Percentiles rank a stretch among this genome's conserved stretches.
These are phyloP conservation scores for Onygenales sp. DNA, from an alignment of 2,329 filamentous ascomycete species.

Conservation along the genomic window DNA sequence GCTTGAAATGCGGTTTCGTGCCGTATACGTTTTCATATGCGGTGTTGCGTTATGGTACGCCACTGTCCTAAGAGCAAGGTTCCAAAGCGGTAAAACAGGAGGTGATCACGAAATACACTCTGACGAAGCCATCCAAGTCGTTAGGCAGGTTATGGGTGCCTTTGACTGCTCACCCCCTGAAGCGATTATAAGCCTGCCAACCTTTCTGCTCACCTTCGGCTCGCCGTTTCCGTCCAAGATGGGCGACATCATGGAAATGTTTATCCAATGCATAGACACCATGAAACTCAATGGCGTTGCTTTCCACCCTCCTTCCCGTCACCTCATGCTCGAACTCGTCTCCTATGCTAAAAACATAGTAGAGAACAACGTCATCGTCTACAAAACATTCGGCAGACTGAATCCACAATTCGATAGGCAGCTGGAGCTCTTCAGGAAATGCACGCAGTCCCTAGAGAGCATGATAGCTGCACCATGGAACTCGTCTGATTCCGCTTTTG, in stretches of 20 bases:
- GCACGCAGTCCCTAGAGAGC: background rate
- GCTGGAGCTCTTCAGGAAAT: slow-evolving; percentile 4
- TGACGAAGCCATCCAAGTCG: background rate
- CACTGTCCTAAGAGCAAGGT: slow-evolving; percentile 2
- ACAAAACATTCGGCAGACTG: slow-evolving; percentile 5
- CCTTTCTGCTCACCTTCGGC: background rate
- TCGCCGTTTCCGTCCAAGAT: background rate
- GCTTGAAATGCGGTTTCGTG: slow-evolving; percentile 8
- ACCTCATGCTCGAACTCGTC: slow-evolving; percentile 6
- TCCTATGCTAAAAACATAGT: slow-evolving; percentile 9
- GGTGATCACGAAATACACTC: background rate
- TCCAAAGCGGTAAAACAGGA: background rate
- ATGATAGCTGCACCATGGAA: background rate
- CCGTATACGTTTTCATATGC: slow-evolving; percentile 2
- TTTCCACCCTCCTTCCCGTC: slow-evolving; percentile 7
- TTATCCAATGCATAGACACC: slow-evolving; percentile 5
- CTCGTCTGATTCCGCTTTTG: slow-evolving; percentile 9
- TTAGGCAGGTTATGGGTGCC: background rate
- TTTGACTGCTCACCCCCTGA: background rate
- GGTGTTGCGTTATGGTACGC: slow-evolving; percentile 9
- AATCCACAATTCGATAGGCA: slow-evolving; percentile 5
- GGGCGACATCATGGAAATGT: slow-evolving; percentile 2
- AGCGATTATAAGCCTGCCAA: background rate
- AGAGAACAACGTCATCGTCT: slow-evolving; percentile 10
- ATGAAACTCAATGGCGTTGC: slow-evolving; percentile 2